Base-by-base conservation (phyloP, 768 basidiomycete genomes). In the Coprinopsis marcescibilis region DNA sequence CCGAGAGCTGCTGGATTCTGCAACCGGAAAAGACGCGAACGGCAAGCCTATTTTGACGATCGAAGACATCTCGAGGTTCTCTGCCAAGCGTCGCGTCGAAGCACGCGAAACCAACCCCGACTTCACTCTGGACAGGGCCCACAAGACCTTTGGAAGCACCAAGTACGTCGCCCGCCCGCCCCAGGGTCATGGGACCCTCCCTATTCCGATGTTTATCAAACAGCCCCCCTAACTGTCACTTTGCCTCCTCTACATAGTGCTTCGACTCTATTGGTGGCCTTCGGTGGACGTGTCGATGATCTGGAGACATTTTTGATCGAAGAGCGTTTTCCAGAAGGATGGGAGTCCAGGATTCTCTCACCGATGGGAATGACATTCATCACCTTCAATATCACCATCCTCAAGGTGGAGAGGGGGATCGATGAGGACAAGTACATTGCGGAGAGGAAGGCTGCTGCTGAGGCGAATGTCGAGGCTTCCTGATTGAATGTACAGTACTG, bases 81-180 rank as follows among this genome's bases (percentile, higher is more conserved):
- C 75, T 7, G 65, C 79, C 4, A 77, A 79, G 52, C 80, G 87
- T 10, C 78, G 87, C 21, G 73, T 70, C 1, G 78, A 86, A 25
- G 66, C 78, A 12, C 65, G 67, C 23, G 64, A 57, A 0, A 60
- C 53, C 2, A 89, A 90, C 59, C 69, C 73, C 0, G 71, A 80
- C 17, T 89, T 76, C 55, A 71, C 73, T 1, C 69, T 80, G 4
- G 62, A 54, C 40, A 55, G 62, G 14, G 50, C 62, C 38, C 86
- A 88, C 52, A 78, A 75, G 58, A 60, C 77, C 25, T 85, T 89
- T 58, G 79, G 80, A 4, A 78, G 76, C 52, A 65, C 78, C 25
- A 86, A 88, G 84, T 88, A 54, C 43, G 79, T 67, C 12, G 0
- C 1, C 36, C 27, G 19, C 39, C n/a, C 27, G n/a, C 17, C 2